phyloP scores from a whole-genome alignment of 2,329 filamentous ascomycete species.

The Chrysoporthe cubensis region DNA sequence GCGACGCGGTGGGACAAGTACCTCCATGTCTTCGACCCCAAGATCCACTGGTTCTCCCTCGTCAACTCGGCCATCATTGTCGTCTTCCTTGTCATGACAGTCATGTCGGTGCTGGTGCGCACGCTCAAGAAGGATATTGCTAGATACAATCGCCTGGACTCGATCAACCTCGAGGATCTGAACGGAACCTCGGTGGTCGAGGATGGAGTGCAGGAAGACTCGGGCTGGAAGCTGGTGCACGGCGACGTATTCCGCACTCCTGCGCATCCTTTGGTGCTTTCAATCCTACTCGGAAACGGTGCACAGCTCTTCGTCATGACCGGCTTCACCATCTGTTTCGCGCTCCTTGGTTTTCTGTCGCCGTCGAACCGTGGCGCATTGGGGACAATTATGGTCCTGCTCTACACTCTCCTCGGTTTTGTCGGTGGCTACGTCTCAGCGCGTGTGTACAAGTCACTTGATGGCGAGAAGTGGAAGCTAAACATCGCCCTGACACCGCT shows the following conservation, averaged over 20 bases:
- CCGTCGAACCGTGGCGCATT: conserved; percentile 94
- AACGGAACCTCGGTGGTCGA: conserved; percentile 78
- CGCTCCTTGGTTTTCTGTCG: conserved; percentile 90
- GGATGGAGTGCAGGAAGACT: conserved; percentile 95
- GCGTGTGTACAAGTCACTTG: conserved; percentile 91
- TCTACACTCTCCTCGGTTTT: conserved; percentile 92
- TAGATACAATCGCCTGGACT: conserved; percentile 91
- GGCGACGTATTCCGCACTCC: conserved; percentile 95
- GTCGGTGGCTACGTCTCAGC: conserved; percentile 90
- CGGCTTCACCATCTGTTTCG: conserved; percentile 90
- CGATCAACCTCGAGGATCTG: conserved; percentile 87
- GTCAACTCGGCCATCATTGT: conserved; percentile 97
- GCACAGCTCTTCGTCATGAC: conserved; percentile 98
- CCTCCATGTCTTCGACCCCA: conserved; percentile 93
- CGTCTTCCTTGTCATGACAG: conserved; percentile 86
- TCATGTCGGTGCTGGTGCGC: conserved; percentile 87
- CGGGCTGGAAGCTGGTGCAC: conserved; percentile 97
- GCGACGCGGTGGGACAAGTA: conserved; percentile 99
- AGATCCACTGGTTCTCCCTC: conserved; percentile 98
- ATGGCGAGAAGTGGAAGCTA: conserved; percentile 90
- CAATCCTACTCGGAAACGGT: conserved; percentile 88
- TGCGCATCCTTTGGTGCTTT: conserved; percentile 79
- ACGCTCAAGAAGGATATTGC: conserved; percentile 94
- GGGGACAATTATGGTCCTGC: conserved; percentile 87
- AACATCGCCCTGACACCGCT: conserved; percentile 89